Evolutionary conservation across 1,284 basidiomycete genomes (phyloP).

Genomic region (Trichosporon sp.): DNA sequence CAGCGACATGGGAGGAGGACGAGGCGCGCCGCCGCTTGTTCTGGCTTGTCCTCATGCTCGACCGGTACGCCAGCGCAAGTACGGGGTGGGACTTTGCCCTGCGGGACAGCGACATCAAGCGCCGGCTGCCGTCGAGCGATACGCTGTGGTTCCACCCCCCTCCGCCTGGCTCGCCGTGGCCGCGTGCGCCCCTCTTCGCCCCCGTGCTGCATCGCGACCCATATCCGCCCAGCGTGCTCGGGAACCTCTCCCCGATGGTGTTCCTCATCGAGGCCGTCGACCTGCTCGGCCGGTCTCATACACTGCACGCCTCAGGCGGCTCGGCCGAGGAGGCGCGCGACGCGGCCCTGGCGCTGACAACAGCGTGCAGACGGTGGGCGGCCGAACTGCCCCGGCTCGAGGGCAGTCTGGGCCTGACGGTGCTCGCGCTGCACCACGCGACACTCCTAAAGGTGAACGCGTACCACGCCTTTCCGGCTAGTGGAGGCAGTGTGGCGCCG

Average conservation of each 20-base stretch:
- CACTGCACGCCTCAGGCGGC: constrained; percentile 43
- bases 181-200: constrained; percentile 40
- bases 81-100: constrained; percentile 57
- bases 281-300: constrained; percentile 52
- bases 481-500: constrained; percentile 51
- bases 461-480: constrained; percentile 54
- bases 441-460: constrained; percentile 56
- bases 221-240: constrained; percentile 24
- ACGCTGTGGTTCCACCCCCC: constrained; percentile 41
- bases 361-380: constrained; percentile 50
- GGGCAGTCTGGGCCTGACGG: background rate
- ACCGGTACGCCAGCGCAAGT: constrained; percentile 54
- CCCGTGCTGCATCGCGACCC: constrained; percentile 44
- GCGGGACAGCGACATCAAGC: constrained; percentile 51
- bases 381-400: constrained; percentile 31
- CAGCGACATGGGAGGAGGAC: constrained; percentile 53
- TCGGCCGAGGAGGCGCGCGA: constrained; percentile 50
- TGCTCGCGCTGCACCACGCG: constrained; percentile 49
- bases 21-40: constrained; percentile 53
- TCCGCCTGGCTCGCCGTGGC: background rate
- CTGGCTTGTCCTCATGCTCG: constrained; percentile 56
- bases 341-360: constrained; percentile 45
- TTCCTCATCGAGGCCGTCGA: constrained; percentile 56
- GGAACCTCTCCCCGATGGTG: constrained; percentile 47
- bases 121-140: constrained; percentile 52